A percentile compares a stretch with the other conserved stretches of the same genome.
These are phyloP conservation scores for Mrakia frigida DNA, from an alignment of 768 basidiomycete species.

Conservation along the genomic window DNA sequence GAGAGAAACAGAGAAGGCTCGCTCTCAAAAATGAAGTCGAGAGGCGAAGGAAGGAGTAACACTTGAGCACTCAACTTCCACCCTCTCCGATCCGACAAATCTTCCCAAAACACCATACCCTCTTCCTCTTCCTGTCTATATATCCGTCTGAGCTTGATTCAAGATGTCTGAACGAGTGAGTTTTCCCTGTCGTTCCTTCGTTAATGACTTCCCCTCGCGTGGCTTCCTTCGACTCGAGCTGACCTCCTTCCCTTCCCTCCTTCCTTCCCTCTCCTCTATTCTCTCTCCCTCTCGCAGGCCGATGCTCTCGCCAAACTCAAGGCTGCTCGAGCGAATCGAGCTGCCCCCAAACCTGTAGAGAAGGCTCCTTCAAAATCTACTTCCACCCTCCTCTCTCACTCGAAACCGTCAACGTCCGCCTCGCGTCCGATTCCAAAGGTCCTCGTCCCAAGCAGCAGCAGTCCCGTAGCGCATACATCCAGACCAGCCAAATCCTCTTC, in stretches of 20 bases:
- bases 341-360: not conserved
- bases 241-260: not conserved
- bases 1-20: not conserved
- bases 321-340: conserved; percentile 5
- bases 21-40: not conserved
- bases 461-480: conserved; percentile 7
- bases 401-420: conserved; percentile 5
- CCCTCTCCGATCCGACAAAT: not conserved
- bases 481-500: not conserved
- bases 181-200: not conserved
- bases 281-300: not conserved
- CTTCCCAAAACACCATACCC: not conserved
- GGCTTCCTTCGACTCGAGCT: not conserved
- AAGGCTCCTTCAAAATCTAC: conserved; percentile 8
- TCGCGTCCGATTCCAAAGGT: conserved; percentile 5
- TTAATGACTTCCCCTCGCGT: not conserved
- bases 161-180: conserved; percentile 1
- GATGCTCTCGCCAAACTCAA: conserved; percentile 23
- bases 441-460: conserved; percentile 19
- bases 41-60: no score
- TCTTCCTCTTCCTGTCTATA: not conserved
- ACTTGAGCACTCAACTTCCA: no score
- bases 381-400: not conserved
- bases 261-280: not conserved
- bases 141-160: not conserved